Evolutionary conservation across 1,139 yeast species (phyloP), one percentile per base, ranked within the genome.

Genomic region (Lodderomyces margitis): DNA sequence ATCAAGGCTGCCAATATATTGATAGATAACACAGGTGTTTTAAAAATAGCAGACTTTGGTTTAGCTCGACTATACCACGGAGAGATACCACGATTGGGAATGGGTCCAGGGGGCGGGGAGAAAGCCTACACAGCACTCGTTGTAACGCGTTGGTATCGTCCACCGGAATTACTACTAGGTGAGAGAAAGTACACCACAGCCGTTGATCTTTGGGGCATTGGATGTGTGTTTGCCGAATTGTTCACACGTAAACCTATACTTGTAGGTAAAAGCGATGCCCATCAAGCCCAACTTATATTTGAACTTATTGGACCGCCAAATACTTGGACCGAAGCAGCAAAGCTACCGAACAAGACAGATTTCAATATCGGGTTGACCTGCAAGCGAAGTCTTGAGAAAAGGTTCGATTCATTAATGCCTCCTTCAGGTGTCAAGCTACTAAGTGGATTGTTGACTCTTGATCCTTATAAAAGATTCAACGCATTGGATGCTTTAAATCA

Each of bases 121-220:
- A 71, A 82, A 16, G 78, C 78, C 37, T 89, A 92, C 57, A 94
- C 99, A 0, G 91, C 88, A 3, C 75, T 89, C 47, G 98, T 92
- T 3, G 98, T 92, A 19, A 92, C 98, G 0, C 68, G 98, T 53
- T 92, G 98, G 98, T 92, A 94, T 62, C 73, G 99, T 45, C 95
- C 98, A 0, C 98, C 98, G 0, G 97, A 92, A 60, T 72, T 92
- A 17, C 74, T 92, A 19, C 64, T 92, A 41, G 97, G 97, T 1
- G 96, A 89, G 52, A 71, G 85, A 47, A 71, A 76, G 46, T 92
- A 92, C 57, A 89, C 98, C 2, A 87, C 97, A 0, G 95, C 98
- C 0, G 91, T 92, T 15, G 97, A 92, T 63, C 75, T 92, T 64
- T 92, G 98, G 98, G 98, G 98, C 1, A 79, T 87, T 10, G 98